Base-by-base conservation (phyloP, 1,284 basidiomycete genomes). In the Cryptococcus depauperatus region DNA sequence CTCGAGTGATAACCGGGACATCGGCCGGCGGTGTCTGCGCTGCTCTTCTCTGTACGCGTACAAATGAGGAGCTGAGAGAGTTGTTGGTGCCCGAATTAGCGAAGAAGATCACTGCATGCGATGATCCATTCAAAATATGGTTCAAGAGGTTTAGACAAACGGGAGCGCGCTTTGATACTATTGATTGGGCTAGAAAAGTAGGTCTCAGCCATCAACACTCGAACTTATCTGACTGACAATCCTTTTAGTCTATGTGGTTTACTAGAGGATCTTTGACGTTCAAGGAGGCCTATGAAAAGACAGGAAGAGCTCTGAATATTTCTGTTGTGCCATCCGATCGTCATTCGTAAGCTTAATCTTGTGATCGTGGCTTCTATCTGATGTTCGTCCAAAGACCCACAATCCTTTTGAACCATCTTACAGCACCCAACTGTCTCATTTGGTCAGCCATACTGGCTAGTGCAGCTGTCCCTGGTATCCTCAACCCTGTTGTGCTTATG, bases 231-330 rank as follows among this genome's bases (percentile, higher is more conserved):
- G n/a, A n/a, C n/a, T n/a, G n/a, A n/a, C n/a, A n/a, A n/a, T 34
- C 33, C 27, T 18, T 14, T 5, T 59, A 79, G 77, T 69, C 77
- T 3, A 75, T 81, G 37, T 98, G 89, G 73, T 97, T 96, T 69
- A 97, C 91, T 5, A 78, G 82, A 52, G 95, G 95, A 4, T 91
- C 85, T 1, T 80, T 89, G 77, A 98, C 93, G 0, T 99, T 99
- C 74, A 80, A 81, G 44, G 95, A 99, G 65, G 93, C 93, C 0
- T 97, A 93, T 62, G 74, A 89, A 62, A 78, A 84, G 54, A 99
- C 95, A 0, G 93, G 95, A 21, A 78, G 88, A 47, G 88, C 62
- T 49, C 75, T 99, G 28, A 98, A 97, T 66, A 82, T 98, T 35
- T 92, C 88, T 13, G 95, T 98, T 34, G 85, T 96, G 37, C 92